Evolutionary conservation across 2,329 filamentous ascomycete species (phyloP), one percentile per base, ranked within the genome.

Genomic region (Purpureocillium lavendulum): DNA sequence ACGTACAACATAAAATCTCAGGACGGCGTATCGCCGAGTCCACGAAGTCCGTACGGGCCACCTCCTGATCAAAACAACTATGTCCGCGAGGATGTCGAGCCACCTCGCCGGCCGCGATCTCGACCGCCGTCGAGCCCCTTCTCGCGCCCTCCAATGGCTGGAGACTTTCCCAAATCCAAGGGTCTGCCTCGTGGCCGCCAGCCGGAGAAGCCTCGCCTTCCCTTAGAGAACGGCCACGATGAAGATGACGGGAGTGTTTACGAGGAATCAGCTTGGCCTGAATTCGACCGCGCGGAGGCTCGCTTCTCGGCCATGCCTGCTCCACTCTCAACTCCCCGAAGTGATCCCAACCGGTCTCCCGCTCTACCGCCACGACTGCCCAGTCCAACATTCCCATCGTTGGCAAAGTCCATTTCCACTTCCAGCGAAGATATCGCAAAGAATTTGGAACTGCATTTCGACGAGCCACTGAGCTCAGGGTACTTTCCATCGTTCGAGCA

Each of bases 131-230:
- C 31, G 7, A 62, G 58, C 26, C 56, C 59, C 1, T 55, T 57
- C 18, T 44, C 45, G 4, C 49, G 47, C 9, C 46, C 44, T 4
- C 49, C 52, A 0, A 54, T 59, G 31, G 57, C 57, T 33, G 60
- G 59, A 1, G 51, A 57, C 8, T 64, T 62, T 15, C 58, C 60
- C 2, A 35, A 56, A 5, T 52, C 50, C 24, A 61, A 57, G 8
- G 59, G 59, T 2, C 50, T 64, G 11, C 61, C 60, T 2, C 51
- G 61, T 18, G 61, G 61, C 2, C 57, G 61, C n/a, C 50, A 44
- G 8, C 50, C 46, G 1, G 45, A 39, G 15, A 52, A 50, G 2
- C 44, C 44, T 6, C 33, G 38, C 1, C 13, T 45, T 2, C 47
- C 48, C 24, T 5, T 26, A 5, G 21, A 26, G 6, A 35, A 21